Evolutionary conservation across 2,329 filamentous ascomycete genomes (phyloP), one percentile per base, ranked within the genome.

Genomic region (Fusarium solani-melongenae): DNA sequence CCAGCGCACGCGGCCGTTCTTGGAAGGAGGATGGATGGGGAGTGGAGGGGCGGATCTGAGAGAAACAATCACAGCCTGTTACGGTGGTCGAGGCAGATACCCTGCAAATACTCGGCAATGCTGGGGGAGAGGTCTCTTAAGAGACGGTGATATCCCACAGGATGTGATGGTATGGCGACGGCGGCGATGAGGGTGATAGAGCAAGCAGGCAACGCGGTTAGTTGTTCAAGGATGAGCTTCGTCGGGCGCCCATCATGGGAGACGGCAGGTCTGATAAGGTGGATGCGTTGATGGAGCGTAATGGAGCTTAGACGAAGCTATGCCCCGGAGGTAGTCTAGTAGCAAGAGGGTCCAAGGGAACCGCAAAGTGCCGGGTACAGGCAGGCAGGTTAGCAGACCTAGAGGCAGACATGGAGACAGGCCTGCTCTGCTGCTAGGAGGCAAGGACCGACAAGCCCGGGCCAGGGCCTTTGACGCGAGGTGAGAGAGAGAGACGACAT

Each of bases 1-100:
- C 74, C 81, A 83, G 82, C 82, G 82, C 81, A 84, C 82, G 83
- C 82, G 82, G 82, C 85, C 84, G 79, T 82, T 84, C 83, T 85
- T 81, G 85, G 85, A 86, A 87, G 85, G 84, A 86, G 85, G 83
- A 81, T 69, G 68, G 71, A 81, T 69, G 68, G 70, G 70, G 73
- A 66, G 71, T 74, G 77, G 76, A 77, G 73, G 76, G 76, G 76
- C 70, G 72, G 73, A 74, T 76, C 67, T 77, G 70, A 55, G 58
- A 72, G 76, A 76, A 76, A 70, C 72, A 75, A 71, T 70, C 49
- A 72, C 73, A 70, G 74, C 67, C 76, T 75, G 73, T 72, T 67
- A 67, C 70, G 66, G 72, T 77, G 70, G 71, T 70, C 65, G 51
- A 68, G 49, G 70, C 71, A 71, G 73, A 73, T 76, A 72, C 67